Percentiles rank a stretch among this genome's conserved stretches.
Conservation (phyloP, 1,284 basidiomycete species). For the Bjerkandera adusta region DNA sequence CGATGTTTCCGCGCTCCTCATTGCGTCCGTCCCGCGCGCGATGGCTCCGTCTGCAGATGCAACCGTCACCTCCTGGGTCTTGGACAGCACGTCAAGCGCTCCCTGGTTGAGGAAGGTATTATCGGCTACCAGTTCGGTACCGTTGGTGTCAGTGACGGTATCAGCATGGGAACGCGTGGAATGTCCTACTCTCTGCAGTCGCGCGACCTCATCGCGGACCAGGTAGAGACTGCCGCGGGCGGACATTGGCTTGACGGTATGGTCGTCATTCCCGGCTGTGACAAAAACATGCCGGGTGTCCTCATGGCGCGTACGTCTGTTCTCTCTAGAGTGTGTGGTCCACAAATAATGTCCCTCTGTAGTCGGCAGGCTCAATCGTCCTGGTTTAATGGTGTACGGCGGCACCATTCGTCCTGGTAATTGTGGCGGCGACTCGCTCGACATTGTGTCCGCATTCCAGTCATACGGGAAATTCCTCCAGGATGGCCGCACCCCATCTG, state of each 20-base stretch:
- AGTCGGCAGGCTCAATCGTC: constrained; percentile 93
- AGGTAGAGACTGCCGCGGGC: constrained; percentile 94
- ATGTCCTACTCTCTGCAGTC: constrained; percentile 97
- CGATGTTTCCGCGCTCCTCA: too few species aligned
- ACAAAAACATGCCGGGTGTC: constrained; percentile 98
- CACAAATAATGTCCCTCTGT: constrained; percentile 16
- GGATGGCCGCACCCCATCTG: constrained; percentile 80
- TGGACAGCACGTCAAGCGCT: constrained; percentile 84
- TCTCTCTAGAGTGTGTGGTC: too few species aligned
- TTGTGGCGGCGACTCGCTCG: constrained; percentile 80
- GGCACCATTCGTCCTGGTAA: constrained; percentile 91
- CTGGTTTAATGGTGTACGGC: constrained; percentile 96
- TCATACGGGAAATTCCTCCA: constrained; percentile 92
- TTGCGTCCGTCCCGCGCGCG: too few species aligned
- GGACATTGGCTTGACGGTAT: constrained; percentile 99
- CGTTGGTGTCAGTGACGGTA: constrained; percentile 96
- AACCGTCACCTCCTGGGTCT: constrained; percentile 91
- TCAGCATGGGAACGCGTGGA: constrained; percentile 89
- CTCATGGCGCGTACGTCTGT: constrained; percentile 82
- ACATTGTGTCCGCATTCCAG: constrained; percentile 95
- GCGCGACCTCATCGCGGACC: constrained; percentile 95
- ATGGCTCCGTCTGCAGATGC: too few species aligned
- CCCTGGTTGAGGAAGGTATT: constrained; percentile 69
- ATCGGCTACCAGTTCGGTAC: constrained; percentile 98
- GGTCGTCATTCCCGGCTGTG: constrained; percentile 94